Evolutionary conservation across 2,329 filamentous ascomycete genomes (phyloP).

Genomic region (Domatiomyces globalis): DNA sequence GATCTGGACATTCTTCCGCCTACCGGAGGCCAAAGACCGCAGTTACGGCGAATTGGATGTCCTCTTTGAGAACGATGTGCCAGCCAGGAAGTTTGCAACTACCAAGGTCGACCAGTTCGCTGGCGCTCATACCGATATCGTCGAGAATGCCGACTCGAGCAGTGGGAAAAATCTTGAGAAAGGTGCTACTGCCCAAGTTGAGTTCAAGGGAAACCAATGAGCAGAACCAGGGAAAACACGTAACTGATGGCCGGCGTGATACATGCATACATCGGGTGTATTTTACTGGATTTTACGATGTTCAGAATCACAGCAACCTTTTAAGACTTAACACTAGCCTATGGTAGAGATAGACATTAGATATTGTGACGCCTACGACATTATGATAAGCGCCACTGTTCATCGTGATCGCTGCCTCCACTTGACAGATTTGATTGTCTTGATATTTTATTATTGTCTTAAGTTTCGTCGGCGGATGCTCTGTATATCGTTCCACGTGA

Average conservation of each 20-base stretch:
- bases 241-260: background rate
- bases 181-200: background rate
- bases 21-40: constrained; percentile 65
- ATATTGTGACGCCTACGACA: background rate
- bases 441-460: too few species aligned
- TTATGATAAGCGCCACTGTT: background rate
- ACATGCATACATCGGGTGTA: background rate
- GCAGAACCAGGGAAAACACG: background rate
- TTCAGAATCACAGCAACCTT: background rate
- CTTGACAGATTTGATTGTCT: too few species aligned
- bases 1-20: constrained; percentile 64
- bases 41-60: constrained; percentile 77
- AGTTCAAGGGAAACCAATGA: background rate
- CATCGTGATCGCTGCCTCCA: too few species aligned
- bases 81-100: constrained; percentile 27
- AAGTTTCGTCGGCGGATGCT: too few species aligned
- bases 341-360: too few species aligned
- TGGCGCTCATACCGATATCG: constrained; percentile 2
- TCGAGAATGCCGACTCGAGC: background rate
- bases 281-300: background rate
- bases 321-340: too few species aligned
- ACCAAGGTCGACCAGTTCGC: constrained; percentile 20
- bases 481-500: too few species aligned
- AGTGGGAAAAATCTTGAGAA: background rate
- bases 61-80: constrained; percentile 30